Conservation (phyloP, 441 rosid species). For the Croton laevigatus region DNA sequence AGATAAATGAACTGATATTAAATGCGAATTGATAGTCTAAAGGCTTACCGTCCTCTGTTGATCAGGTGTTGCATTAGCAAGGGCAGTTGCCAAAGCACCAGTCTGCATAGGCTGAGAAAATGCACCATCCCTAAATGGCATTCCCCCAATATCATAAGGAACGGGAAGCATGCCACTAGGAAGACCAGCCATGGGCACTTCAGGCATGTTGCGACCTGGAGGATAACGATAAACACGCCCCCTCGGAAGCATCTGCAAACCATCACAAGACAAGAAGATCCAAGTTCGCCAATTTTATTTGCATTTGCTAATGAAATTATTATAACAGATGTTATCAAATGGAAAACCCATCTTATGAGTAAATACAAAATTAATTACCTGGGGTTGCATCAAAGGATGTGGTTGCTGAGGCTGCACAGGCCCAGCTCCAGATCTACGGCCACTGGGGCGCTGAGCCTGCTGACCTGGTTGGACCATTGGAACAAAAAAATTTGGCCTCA, state of each 20-base stretch:
- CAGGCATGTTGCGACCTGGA: conserved; percentile 61
- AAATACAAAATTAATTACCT: conserved; percentile 34
- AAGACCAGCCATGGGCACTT: conserved; percentile 40
- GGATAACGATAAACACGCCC: conserved; percentile 73
- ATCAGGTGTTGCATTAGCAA: conserved; percentile 77
- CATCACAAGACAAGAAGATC: not conserved
- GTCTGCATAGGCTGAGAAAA: conserved; percentile 58
- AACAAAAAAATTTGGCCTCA: conserved; percentile 77
- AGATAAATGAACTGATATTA: not conserved
- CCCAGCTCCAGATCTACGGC: conserved; percentile 55
- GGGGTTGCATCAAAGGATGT: conserved; percentile 66
- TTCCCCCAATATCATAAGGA: conserved; percentile 48
- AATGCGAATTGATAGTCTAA: not conserved
- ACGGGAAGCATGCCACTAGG: conserved; percentile 46
- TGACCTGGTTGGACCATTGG: conserved; percentile 71
- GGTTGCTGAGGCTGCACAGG: conserved; percentile 60
- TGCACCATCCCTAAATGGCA: conserved; percentile 43
- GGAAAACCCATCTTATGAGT: not conserved
- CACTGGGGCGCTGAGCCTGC: conserved; percentile 68
- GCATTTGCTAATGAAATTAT: not conserved
- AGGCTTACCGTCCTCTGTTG: conserved; percentile 71
- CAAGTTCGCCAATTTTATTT: not conserved
- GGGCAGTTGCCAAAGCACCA: conserved; percentile 73
- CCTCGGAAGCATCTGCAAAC: conserved; percentile 65
- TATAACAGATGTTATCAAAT: not conserved